Evolutionary conservation across 2,329 filamentous ascomycete genomes (phyloP), one percentile per base, ranked within the genome.

Genomic region (Aspergillus fischeri): DNA sequence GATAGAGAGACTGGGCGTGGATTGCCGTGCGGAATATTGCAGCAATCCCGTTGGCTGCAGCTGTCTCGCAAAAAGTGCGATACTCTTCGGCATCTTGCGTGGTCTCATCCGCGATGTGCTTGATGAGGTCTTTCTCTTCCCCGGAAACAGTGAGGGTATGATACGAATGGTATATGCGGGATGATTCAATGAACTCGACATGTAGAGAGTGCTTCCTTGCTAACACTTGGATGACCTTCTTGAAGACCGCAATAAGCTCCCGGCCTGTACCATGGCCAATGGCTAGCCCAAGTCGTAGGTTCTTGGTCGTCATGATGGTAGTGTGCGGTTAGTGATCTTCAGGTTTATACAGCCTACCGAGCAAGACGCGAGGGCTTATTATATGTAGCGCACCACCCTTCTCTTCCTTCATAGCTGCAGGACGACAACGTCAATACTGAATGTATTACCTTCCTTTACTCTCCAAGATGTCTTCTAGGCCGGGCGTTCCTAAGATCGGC

Each of bases 1-100:
- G 29, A 4, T 32, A 32, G 29, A 32, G 29, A 10, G 29, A 53
- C 29, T 53, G 51, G 7, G 51, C 51, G 42, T 53, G 51, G n/a
- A 53, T 53, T 4, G 51, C 51, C 14, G 51, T 53, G 51, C 51
- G 51, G 27, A 53, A 53, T 25, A 53, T 53, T 10, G 51, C 51
- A 6, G 51, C 17, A 20, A 53, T 21, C 2, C 35, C 25, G 10
- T 32, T 20, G 9, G 42, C 38, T 11, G 41, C 51, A n/a, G 42
- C 51, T 28, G 20, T 32, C 41, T 53, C 41, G 42, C 51, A 53
- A 10, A 53, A 53, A 7, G 10, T 20, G 17, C 29, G 38, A 3
- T 53, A 53, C 27, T 53, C 28, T 4, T 45, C 47, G 10, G 51
- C 51, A 28, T 53, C 51, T 17, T 48, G 28, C 4, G 27, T 53